Evolutionary conservation across 768 basidiomycete genomes (phyloP).

Genomic region (Psilocybe sp.): DNA sequence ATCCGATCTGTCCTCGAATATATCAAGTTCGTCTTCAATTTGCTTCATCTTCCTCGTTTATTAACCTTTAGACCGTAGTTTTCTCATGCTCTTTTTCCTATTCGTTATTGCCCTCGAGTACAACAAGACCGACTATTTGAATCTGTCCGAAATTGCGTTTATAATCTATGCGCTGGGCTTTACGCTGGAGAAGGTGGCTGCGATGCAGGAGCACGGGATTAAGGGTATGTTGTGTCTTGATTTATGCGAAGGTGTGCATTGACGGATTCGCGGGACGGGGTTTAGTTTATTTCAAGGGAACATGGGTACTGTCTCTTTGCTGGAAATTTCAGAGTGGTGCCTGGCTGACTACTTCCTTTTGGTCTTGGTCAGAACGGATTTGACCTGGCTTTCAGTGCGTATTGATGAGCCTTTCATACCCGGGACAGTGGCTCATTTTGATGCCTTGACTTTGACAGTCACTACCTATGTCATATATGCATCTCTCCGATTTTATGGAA

Average conservation of each 20-base stretch:
- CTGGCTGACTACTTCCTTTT: slow-evolving; percentile 5
- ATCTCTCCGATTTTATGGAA: slow-evolving; percentile 73
- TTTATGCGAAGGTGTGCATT: neutral
- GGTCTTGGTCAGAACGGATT: slow-evolving; percentile 71
- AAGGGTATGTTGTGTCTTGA: slow-evolving; percentile 48
- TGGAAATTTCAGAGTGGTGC: slow-evolving; percentile 1
- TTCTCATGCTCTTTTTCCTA: slow-evolving; percentile 74
- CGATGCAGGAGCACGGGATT: slow-evolving; percentile 95
- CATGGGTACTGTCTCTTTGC: slow-evolving; percentile 54
- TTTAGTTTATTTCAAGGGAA: slow-evolving; percentile 79
- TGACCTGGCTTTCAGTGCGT: slow-evolving; percentile 82
- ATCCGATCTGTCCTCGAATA: slow-evolving; percentile 91
- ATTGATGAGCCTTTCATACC: neutral
- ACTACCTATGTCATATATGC: slow-evolving; percentile 78
- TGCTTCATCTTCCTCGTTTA: neutral
- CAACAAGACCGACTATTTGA: slow-evolving; percentile 58
- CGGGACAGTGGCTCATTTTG: neutral
- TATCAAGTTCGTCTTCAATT: slow-evolving; percentile 53
- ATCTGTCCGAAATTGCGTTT: slow-evolving; percentile 66
- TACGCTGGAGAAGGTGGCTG: slow-evolving; percentile 87
- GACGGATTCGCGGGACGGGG: neutral
- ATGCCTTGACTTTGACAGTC: slow-evolving; percentile 39
- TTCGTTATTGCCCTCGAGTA: slow-evolving; percentile 81
- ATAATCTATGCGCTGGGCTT: slow-evolving; percentile 83
- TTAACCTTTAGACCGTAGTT: slow-evolving; percentile 41